phyloP scores from a whole-genome alignment of 192 early-diverging fungal species.

The Rhizoclosmatium globosum region DNA sequence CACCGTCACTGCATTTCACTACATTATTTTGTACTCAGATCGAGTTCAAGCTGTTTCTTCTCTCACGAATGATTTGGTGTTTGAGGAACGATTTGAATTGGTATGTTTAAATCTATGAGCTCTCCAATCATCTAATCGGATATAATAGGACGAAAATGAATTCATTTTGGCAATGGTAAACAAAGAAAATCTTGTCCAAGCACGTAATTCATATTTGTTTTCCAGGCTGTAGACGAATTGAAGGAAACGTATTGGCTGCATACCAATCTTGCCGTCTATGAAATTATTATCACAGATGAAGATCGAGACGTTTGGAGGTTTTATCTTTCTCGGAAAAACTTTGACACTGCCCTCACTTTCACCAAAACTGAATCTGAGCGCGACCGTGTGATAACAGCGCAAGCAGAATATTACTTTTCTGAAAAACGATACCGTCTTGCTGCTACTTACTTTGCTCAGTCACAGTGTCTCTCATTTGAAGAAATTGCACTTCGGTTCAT shows the following conservation, averaged over 20 bases:
- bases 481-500: conserved; percentile 90
- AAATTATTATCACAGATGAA: conserved; percentile 92
- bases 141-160: conserved; percentile 19
- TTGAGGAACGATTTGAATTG: conserved; percentile 80
- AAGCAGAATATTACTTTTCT: conserved; percentile 87
- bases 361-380: conserved; percentile 77
- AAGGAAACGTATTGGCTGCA: conserved; percentile 94
- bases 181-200: not conserved
- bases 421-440: conserved; percentile 75
- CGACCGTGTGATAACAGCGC: conserved; percentile 81
- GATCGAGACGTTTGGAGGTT: conserved; percentile 95
- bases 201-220: not conserved
- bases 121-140: not conserved
- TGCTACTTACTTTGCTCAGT: conserved; percentile 88
- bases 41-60: conserved; percentile 79
- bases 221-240: conserved; percentile 66
- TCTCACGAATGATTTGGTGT: conserved; percentile 84
- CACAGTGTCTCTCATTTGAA: conserved; percentile 80
- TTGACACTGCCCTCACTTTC: conserved; percentile 81
- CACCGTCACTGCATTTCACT: conserved; percentile 90
- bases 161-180: conserved; percentile 10
- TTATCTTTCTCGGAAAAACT: conserved; percentile 82
- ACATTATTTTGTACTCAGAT: conserved; percentile 83
- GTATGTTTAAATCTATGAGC: conserved; percentile 25
- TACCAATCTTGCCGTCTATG: conserved; percentile 83